Percentiles rank a stretch among this genome's conserved stretches.
These are phyloP conservation scores for Colletotrichum melonis DNA, from an alignment of 2,329 filamentous ascomycete genomes.

Conservation along the genomic window DNA sequence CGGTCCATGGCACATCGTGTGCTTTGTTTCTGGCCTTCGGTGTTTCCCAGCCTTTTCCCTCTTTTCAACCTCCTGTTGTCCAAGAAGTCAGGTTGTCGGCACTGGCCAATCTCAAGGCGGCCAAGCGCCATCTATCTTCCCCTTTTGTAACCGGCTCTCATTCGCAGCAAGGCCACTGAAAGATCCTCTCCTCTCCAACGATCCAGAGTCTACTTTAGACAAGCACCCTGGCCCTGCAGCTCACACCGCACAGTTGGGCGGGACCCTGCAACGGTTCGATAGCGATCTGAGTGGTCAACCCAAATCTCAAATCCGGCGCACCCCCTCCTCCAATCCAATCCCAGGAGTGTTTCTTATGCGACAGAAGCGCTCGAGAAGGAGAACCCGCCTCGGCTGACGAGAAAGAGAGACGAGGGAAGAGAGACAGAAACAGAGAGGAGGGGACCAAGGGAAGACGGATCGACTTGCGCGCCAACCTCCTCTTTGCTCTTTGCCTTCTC, in stretches of 20 bases:
- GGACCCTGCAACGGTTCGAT: constrained; percentile 25
- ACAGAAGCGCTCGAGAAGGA: not conserved
- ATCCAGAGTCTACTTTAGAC: not conserved
- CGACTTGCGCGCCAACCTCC: constrained; percentile 5
- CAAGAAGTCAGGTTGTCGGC: not conserved
- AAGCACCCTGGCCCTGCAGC: constrained; percentile 15
- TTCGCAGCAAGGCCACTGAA: not conserved
- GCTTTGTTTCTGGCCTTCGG: not conserved
- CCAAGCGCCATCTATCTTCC: not conserved
- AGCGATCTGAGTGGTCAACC: constrained; percentile 18
- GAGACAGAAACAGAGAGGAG: not conserved
- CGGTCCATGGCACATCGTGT: not conserved
- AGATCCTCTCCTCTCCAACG: not conserved
- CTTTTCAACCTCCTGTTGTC: no score
- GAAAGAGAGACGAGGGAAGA: not conserved
- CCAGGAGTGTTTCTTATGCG: constrained; percentile 3
- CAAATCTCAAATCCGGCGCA: not conserved
- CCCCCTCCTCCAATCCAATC: constrained; percentile 6
- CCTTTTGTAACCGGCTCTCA: not conserved
- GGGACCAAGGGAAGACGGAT: not conserved
- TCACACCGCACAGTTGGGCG: constrained; percentile 29
- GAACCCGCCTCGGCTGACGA: constrained; percentile 2
- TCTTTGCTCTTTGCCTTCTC: not conserved
- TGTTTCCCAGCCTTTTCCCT: no score
- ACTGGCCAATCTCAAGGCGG: not conserved